A percentile compares a stretch with the other conserved stretches of the same genome.
phyloP scores from a whole-genome alignment of 345 rosid species.

The Populus ilicifolia region DNA sequence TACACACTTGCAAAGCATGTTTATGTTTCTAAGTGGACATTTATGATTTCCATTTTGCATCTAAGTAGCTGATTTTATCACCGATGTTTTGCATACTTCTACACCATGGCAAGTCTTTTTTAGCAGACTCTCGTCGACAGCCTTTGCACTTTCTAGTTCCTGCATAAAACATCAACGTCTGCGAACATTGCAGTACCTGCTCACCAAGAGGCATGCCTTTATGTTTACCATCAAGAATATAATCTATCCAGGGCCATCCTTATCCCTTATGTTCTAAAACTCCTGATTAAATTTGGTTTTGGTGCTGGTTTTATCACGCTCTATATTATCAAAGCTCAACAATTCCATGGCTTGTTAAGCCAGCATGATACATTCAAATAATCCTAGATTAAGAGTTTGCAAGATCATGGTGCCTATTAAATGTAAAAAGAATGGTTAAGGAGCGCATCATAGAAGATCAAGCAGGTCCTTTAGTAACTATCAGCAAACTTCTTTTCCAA shows the following conservation, averaged over 20 bases:
- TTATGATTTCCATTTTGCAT: background rate
- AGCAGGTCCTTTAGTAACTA: background rate
- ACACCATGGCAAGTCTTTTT: background rate
- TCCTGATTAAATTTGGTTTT: background rate
- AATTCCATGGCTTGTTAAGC: background rate
- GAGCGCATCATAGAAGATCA: background rate
- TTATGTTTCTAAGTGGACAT: background rate
- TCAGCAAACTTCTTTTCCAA: background rate
- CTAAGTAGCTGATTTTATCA: background rate
- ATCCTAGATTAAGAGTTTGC: background rate
- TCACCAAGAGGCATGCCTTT: background rate
- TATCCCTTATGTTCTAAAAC: background rate
- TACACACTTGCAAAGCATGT: background rate
- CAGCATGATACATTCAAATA: background rate
- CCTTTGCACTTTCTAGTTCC: background rate
- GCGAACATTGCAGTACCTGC: background rate
- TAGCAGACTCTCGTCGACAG: background rate
- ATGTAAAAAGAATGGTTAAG: background rate
- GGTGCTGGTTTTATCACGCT: background rate
- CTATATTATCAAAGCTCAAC: conserved; percentile 2
- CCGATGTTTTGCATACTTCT: background rate
- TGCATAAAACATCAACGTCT: background rate
- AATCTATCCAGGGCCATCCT: background rate
- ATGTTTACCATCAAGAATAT: background rate
- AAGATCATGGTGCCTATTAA: background rate